Evolutionary conservation across 2,329 filamentous ascomycete genomes (phyloP).

Genomic region (Arthrobotrys megalospora): DNA sequence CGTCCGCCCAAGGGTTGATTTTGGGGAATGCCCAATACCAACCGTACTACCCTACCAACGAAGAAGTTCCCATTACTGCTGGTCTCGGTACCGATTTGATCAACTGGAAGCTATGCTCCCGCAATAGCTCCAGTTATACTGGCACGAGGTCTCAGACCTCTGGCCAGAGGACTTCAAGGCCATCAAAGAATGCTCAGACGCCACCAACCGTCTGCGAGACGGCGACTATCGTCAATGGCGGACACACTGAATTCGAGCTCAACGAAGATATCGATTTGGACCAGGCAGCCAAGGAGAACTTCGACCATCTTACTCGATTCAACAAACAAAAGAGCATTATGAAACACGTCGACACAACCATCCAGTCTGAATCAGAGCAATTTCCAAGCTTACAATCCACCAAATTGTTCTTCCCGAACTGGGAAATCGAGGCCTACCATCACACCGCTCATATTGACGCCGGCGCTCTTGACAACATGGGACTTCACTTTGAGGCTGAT

Average conservation of each 20-base stretch:
- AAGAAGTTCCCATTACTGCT: constrained; percentile 60
- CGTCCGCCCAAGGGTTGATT: constrained; percentile 39
- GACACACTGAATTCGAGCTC: constrained; percentile 40
- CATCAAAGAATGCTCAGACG: constrained; percentile 55
- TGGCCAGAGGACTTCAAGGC: constrained; percentile 38
- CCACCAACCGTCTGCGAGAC: constrained; percentile 59
- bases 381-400: constrained; percentile 55
- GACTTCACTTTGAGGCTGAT: constrained; percentile 48
- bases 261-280: constrained; percentile 61
- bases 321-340: constrained; percentile 61
- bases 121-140: constrained; percentile 53
- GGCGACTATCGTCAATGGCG: constrained; percentile 55
- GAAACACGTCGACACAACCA: constrained; percentile 52
- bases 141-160: constrained; percentile 53
- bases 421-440: constrained; percentile 56
- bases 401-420: constrained; percentile 50
- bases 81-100: constrained; percentile 60
- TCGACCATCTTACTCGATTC: constrained; percentile 59
- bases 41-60: constrained; percentile 58
- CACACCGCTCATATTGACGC: constrained; percentile 32
- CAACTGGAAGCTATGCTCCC: constrained; percentile 58
- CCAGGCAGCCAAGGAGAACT: constrained; percentile 53
- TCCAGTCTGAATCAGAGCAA: constrained; percentile 31
- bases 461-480: constrained; percentile 37
- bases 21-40: constrained; percentile 51